Evolutionary conservation across 345 rosid genomes (phyloP).

Genomic region (Salix brachista): DNA sequence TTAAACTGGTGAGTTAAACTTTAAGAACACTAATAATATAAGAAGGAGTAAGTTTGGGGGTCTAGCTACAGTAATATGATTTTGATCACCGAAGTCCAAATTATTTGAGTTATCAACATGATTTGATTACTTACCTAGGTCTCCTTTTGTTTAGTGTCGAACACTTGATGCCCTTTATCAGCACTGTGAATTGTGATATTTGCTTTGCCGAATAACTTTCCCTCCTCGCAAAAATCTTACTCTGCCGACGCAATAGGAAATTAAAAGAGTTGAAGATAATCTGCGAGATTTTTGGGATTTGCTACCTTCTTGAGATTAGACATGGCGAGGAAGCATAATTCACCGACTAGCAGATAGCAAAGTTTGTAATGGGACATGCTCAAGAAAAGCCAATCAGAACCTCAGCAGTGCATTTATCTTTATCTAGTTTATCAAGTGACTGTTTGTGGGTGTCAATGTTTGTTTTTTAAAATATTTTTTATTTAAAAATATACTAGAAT

Average conservation of each 20-base stretch:
- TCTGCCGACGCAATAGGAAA: conserved; percentile 13
- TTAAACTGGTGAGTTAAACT: too few species aligned
- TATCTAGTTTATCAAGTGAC: conserved; percentile 7
- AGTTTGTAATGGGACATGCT: conserved; percentile 12
- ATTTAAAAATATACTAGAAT: too few species aligned
- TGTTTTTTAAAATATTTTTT: too few species aligned
- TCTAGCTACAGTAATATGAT: background rate
- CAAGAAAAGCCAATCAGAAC: background rate
- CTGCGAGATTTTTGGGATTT: conserved; percentile 39
- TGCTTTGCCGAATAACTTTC: background rate
- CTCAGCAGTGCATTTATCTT: conserved; percentile 8
- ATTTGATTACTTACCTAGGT: background rate
- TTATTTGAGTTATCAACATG: background rate
- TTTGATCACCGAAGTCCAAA: background rate
- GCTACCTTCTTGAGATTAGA: conserved; percentile 6
- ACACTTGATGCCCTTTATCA: background rate
- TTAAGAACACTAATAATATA: background rate
- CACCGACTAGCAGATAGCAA: conserved; percentile 15
- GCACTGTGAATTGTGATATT: background rate
- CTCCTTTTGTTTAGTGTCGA: background rate
- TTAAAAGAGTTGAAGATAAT: background rate
- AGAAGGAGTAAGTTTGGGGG: background rate
- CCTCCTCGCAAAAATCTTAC: background rate
- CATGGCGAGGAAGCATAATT: background rate
- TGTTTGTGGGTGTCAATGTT: too few species aligned